Evolutionary conservation across 441 rosid species (phyloP).

Genomic region (Euphorbia schlechtendalii): DNA sequence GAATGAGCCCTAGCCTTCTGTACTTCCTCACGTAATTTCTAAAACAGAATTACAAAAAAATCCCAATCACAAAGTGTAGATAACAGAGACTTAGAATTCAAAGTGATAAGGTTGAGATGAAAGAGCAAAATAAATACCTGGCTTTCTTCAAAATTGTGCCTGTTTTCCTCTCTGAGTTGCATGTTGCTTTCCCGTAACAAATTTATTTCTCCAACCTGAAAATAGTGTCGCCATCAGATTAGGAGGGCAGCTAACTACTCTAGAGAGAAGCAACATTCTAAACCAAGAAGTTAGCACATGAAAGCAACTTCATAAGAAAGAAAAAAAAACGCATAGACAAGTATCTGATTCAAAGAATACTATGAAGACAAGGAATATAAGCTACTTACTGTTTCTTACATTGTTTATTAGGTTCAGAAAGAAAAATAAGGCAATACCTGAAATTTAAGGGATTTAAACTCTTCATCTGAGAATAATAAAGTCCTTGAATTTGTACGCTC

Average conservation of each 20-base stretch:
- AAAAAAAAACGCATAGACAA: not conserved
- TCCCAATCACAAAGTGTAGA: slow-evolving; percentile 8
- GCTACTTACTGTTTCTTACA: not conserved
- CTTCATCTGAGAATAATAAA: slow-evolving; percentile 73
- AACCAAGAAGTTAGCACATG: not conserved
- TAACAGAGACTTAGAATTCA: not conserved
- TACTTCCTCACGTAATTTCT: slow-evolving; percentile 80
- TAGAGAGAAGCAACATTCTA: not conserved
- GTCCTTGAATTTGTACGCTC: slow-evolving; percentile 84
- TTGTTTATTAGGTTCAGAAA: not conserved
- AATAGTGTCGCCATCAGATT: not conserved
- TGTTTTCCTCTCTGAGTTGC: slow-evolving; percentile 98
- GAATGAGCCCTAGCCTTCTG: slow-evolving; percentile 51
- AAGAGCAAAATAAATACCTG: slow-evolving; percentile 39
- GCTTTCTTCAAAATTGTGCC: slow-evolving; percentile 94
- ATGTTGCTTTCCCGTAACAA: slow-evolving; percentile 93
- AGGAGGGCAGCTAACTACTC: not conserved
- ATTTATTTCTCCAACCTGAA: slow-evolving; percentile 85
- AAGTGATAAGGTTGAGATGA: not conserved
- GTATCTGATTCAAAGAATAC: not conserved
- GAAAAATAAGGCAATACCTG: slow-evolving; percentile 46
- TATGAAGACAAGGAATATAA: not conserved
- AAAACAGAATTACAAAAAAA: slow-evolving; percentile 16
- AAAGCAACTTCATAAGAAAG: not conserved
- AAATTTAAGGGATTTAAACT: slow-evolving; percentile 75